These are phyloP conservation scores for Rhynchospora pubera DNA, from an alignment of 176 grass and related monocot species.

Conservation along the genomic window DNA sequence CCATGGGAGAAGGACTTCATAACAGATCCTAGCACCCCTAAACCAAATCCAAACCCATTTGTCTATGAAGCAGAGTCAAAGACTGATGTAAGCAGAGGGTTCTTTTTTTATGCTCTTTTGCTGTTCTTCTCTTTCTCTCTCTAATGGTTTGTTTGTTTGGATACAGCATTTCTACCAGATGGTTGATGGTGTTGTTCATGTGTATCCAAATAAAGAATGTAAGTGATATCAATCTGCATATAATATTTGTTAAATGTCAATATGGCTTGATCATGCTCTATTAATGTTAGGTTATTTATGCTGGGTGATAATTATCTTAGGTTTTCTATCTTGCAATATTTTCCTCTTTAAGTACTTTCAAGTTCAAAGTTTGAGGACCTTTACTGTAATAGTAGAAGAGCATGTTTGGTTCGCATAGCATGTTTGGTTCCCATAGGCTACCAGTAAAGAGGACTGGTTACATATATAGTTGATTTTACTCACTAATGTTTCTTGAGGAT, in stretches of 20 bases:
- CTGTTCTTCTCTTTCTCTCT: background rate
- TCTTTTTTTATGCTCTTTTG: background rate
- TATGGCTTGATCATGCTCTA: background rate
- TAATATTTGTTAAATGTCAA: background rate
- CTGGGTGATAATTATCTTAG: background rate
- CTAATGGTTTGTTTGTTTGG: slow-evolving; percentile 16
- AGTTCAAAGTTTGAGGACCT: background rate
- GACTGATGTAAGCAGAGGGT: slow-evolving; percentile 47
- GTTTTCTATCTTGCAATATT: background rate
- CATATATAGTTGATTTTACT: background rate
- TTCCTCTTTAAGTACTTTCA: background rate
- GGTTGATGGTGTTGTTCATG: slow-evolving; percentile 94
- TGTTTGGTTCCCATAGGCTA: no score
- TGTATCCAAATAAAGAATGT: slow-evolving; percentile 73
- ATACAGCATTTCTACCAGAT: slow-evolving; percentile 78
- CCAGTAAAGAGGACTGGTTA: background rate
- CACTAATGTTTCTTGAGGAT: background rate
- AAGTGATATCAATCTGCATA: slow-evolving; percentile 29
- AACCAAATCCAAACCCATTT: slow-evolving; percentile 83
- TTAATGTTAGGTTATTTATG: slow-evolving; percentile 10
- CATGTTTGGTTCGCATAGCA: background rate
- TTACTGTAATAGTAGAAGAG: background rate
- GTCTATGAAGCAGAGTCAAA: slow-evolving; percentile 52
- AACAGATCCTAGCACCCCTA: slow-evolving; percentile 92
- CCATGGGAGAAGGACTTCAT: slow-evolving; percentile 95